Percentiles rank a stretch among this genome's conserved stretches.
Conservation (phyloP, 2,329 filamentous ascomycete genomes). For the Colletotrichum sp. region DNA sequence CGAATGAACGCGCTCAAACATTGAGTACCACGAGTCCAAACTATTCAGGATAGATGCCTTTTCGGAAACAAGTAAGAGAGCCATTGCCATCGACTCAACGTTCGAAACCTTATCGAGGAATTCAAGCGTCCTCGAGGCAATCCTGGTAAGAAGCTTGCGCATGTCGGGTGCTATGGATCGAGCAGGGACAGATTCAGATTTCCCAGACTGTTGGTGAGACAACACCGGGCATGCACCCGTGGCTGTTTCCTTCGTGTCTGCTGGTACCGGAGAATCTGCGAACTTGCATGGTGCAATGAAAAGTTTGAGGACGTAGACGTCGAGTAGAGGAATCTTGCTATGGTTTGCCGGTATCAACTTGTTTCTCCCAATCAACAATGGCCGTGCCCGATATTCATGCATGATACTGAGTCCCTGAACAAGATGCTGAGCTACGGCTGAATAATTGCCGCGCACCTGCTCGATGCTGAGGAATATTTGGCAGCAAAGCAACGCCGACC, state of each 20-base stretch:
- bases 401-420: slow-evolving; percentile 48
- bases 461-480: slow-evolving; percentile 53
- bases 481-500: slow-evolving; percentile 49
- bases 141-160: slow-evolving; percentile 36
- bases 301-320: slow-evolving; percentile 47
- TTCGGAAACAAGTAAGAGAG: slow-evolving; percentile 30
- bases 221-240: slow-evolving; percentile 23
- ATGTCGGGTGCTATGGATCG: slow-evolving; percentile 40
- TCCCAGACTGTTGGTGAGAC: slow-evolving; percentile 25
- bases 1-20: slow-evolving; percentile 29
- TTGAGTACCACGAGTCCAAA: slow-evolving; percentile 35
- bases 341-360: slow-evolving; percentile 35
- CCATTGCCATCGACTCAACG: slow-evolving; percentile 25
- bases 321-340: slow-evolving; percentile 39
- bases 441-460: slow-evolving; percentile 43
- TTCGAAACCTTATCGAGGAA: slow-evolving; percentile 35
- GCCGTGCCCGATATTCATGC: slow-evolving; percentile 43
- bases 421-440: slow-evolving; percentile 47
- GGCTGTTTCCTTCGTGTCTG: slow-evolving; percentile 16
- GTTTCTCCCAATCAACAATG: slow-evolving; percentile 29
- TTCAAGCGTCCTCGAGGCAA: slow-evolving; percentile 33
- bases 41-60: slow-evolving; percentile 33
- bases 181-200: slow-evolving; percentile 26
- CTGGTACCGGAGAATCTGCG: slow-evolving; percentile 30
- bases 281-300: slow-evolving; percentile 47